phyloP scores from a whole-genome alignment of 371 early-diverging fungal species.

The Lichtheimia ornata region DNA sequence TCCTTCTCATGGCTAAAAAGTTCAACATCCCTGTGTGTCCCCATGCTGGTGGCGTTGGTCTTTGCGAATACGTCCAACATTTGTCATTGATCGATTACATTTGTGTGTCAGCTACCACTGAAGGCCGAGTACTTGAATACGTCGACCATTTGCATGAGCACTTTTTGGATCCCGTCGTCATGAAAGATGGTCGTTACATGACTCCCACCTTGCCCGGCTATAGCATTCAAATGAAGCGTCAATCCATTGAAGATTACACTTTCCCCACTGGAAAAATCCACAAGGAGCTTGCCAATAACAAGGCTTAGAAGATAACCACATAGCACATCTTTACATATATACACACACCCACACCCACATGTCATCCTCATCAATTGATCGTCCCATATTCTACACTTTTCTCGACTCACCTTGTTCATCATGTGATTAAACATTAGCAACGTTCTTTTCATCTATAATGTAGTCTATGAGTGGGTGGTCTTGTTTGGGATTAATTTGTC shows the following conservation, averaged over 20 bases:
- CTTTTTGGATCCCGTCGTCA: slow-evolving; percentile 47
- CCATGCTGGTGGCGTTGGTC: slow-evolving; percentile 54
- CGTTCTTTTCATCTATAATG: too few species aligned
- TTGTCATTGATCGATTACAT: slow-evolving; percentile 55
- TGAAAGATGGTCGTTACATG: slow-evolving; percentile 41
- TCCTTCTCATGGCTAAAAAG: slow-evolving; percentile 53
- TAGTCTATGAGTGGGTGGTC: too few species aligned
- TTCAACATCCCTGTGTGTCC: slow-evolving; percentile 54
- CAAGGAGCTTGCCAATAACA: slow-evolving; percentile 15
- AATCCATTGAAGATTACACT: slow-evolving; percentile 50
- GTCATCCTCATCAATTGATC: neutral
- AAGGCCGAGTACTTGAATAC: slow-evolving; percentile 48
- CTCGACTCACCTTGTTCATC: neutral
- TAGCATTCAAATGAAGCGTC: slow-evolving; percentile 50
- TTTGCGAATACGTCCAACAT: slow-evolving; percentile 54
- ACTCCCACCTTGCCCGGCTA: slow-evolving; percentile 48
- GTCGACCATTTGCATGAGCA: slow-evolving; percentile 56
- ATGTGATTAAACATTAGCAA: too few species aligned
- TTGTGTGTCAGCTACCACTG: slow-evolving; percentile 45
- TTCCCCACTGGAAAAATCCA: slow-evolving; percentile 49
- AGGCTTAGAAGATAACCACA: neutral
- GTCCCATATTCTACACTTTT: neutral
- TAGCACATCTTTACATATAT: neutral
- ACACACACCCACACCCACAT: too few species aligned
- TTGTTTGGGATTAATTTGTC: too few species aligned